These are phyloP conservation scores for Dentipellis sp. DNA, from an alignment of 768 basidiomycete genomes.

Conservation along the genomic window DNA sequence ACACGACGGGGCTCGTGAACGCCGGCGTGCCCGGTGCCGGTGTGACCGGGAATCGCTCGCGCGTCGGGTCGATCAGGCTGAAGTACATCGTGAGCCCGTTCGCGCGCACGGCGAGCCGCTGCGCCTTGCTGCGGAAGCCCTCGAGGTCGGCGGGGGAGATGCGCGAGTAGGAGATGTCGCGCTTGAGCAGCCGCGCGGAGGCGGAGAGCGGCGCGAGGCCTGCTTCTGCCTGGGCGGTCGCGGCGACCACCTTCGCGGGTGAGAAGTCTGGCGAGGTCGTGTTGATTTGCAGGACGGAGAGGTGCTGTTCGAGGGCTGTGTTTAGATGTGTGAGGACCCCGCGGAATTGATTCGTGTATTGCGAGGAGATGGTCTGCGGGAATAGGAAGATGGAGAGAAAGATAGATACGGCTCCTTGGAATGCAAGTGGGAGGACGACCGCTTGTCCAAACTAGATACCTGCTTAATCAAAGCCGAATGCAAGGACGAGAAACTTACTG, in stretches of 20 bases:
- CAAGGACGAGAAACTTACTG: conserved; percentile 18
- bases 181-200: conserved; percentile 40
- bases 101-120: conserved; percentile 46
- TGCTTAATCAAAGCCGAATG: background rate
- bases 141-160: conserved; percentile 50
- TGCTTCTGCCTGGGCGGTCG: conserved; percentile 32
- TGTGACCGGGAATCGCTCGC: conserved; percentile 37
- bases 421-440: conserved; percentile 46
- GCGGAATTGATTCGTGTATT: conserved; percentile 43
- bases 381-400: conserved; percentile 45
- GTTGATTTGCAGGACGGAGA: conserved; percentile 32
- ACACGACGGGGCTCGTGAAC: conserved; percentile 1
- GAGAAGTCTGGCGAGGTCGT: conserved; percentile 33
- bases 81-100: conserved; percentile 59
- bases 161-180: conserved; percentile 52
- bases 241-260: conserved; percentile 25
- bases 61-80: conserved; percentile 48
- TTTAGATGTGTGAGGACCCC: conserved; percentile 40
- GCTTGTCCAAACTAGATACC: conserved; percentile 34
- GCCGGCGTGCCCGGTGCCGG: conserved; percentile 7
- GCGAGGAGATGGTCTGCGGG: conserved; percentile 51
- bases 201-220: conserved; percentile 44
- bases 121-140: conserved; percentile 37
- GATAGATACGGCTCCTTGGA: conserved; percentile 53
- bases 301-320: conserved; percentile 36